These are phyloP conservation scores for Blastobotrys capitulatus DNA, from an alignment of 1,139 yeast genomes.

Conservation along the genomic window DNA sequence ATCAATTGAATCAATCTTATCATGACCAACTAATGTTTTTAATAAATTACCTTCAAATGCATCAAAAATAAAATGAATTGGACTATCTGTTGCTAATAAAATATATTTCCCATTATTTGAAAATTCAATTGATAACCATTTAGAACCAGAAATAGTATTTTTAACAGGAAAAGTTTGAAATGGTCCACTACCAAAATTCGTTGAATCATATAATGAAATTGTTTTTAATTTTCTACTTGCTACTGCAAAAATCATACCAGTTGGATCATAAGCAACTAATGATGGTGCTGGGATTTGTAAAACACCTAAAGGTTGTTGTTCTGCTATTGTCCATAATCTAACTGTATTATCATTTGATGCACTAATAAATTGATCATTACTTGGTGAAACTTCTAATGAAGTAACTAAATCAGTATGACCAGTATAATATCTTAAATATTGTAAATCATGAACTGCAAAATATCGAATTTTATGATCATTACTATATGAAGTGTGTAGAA, in stretches of 20 bases:
- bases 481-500: constrained; percentile 76
- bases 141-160: constrained; percentile 28
- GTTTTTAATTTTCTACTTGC: constrained; percentile 47
- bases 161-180: constrained; percentile 43
- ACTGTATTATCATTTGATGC: constrained; percentile 75
- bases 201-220: constrained; percentile 56
- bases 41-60: constrained; percentile 61
- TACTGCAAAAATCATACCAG: constrained; percentile 74
- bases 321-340: constrained; percentile 77
- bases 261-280: constrained; percentile 70
- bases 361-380: constrained; percentile 60
- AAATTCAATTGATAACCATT: constrained; percentile 71
- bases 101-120: constrained; percentile 74
- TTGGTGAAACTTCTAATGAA: constrained; percentile 68
- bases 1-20: neutral
- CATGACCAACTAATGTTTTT: constrained; percentile 46
- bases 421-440: constrained; percentile 74
- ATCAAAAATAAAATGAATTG: constrained; percentile 57
- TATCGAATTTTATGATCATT: constrained; percentile 57
- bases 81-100: constrained; percentile 55
- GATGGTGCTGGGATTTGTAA: constrained; percentile 54
- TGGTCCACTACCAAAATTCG: constrained; percentile 52
- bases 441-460: constrained; percentile 70
- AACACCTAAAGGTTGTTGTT: constrained; percentile 45
- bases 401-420: constrained; percentile 81